Evolutionary conservation across 441 rosid genomes (phyloP), one percentile per base, ranked within the genome.

Genomic region (Erodium trifolium): DNA sequence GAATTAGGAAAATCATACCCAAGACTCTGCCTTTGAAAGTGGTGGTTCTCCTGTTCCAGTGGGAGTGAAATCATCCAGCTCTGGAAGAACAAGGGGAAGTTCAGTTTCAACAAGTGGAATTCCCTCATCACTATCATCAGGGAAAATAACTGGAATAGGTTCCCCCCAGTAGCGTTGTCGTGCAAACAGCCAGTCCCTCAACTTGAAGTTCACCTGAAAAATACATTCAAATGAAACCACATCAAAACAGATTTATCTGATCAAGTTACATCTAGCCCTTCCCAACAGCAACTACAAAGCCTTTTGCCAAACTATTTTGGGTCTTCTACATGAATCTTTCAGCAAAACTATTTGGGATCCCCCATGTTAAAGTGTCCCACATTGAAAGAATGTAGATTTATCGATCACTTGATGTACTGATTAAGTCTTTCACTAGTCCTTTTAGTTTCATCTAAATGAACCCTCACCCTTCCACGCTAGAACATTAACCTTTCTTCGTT

Each of bases 131-230:
- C 80, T 82, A 55, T 82, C 96, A 74, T 89, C 88, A 78, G 82
- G 71, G 79, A 89, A 89, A 70, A 91, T 71, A 68, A 93, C 85
- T 1, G 99, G 99, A 63, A 93, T 91, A 73, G 99, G 97, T 80
- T 93, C 99, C 10, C 99, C 99, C 99, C 99, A 93, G 76, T 93
- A 93, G n/a, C 99, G 96, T 72, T 93, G 99, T 71, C 97, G 77
- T 71, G 99, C 97, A 86, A 93, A 93, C 76, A 93, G 93, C 99
- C 99, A 93, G 80, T 91, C 99, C 79, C 99, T 80, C 81, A 91
- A 79, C 88, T 90, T 93, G 84, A 74, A 93, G 73, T 93, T 93
- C 68, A 93, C 91, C 99, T 91, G 85, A 71, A 79, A 65, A 80
- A 67, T 10, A 34, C 41, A 59, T 55, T 75, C 69, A 31, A 67